These are phyloP conservation scores for Dovyalis caffra DNA, from an alignment of 345 rosid species.

Conservation along the genomic window DNA sequence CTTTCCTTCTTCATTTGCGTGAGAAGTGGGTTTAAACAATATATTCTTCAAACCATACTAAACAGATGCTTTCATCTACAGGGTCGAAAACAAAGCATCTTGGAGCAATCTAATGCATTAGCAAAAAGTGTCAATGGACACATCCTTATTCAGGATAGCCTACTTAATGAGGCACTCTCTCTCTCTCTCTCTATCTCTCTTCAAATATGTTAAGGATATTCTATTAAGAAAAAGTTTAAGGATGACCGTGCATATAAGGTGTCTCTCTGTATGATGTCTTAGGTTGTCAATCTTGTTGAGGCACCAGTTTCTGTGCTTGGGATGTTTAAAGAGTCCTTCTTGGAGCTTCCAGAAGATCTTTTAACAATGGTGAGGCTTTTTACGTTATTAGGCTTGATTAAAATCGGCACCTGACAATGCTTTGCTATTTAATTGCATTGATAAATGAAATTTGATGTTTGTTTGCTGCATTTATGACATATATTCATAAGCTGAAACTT, in stretches of 20 bases:
- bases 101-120: slow-evolving; percentile 55
- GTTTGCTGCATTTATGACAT: neutral
- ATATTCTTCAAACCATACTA: slow-evolving; percentile 2
- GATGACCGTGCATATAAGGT: slow-evolving; percentile 4
- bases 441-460: neutral
- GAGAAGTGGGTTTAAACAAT: slow-evolving; percentile 2
- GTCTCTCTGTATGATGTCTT: slow-evolving; percentile 17
- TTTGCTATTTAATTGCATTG: neutral
- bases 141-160: slow-evolving; percentile 51
- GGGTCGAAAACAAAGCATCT: slow-evolving; percentile 66
- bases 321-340: slow-evolving; percentile 74
- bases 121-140: slow-evolving; percentile 72
- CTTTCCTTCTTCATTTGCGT: neutral
- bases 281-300: slow-evolving; percentile 97
- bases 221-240: neutral
- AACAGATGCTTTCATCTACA: slow-evolving; percentile 27
- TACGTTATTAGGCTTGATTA: neutral
- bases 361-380: slow-evolving; percentile 65
- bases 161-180: slow-evolving; percentile 70
- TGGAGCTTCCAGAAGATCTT: slow-evolving; percentile 90
- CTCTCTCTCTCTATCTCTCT: slow-evolving; percentile 12
- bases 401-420: neutral
- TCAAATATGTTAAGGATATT: slow-evolving; percentile 14
- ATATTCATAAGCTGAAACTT: neutral
- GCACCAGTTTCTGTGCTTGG: slow-evolving; percentile 88